Evolutionary conservation across 768 basidiomycete genomes (phyloP).

Genomic region (Rhizopogon rudus): DNA sequence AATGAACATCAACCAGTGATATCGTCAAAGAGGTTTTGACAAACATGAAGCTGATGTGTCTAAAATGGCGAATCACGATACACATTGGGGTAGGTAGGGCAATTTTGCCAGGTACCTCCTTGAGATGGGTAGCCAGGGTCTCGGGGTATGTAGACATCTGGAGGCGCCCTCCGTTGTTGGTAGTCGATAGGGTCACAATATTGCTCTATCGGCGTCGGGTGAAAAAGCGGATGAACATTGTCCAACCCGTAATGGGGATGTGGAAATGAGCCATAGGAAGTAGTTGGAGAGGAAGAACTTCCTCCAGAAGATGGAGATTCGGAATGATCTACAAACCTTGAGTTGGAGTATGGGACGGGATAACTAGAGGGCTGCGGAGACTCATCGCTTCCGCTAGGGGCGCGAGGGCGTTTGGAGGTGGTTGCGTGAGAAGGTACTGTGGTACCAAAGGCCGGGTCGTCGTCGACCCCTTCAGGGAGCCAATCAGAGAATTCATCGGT

Average conservation of each 20-base stretch:
- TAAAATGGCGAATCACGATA: neutral
- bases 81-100: neutral
- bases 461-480: conserved; percentile 8
- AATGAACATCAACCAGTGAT: neutral
- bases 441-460: conserved; percentile 6
- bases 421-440: conserved; percentile 4
- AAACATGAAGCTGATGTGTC: neutral
- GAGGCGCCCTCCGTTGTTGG: neutral
- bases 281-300: neutral
- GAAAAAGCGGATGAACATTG: neutral
- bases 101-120: neutral
- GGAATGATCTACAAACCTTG: neutral
- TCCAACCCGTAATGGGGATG: neutral
- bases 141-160: neutral
- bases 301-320: neutral
- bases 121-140: neutral
- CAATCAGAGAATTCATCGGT: conserved; percentile 9
- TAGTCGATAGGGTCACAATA: neutral
- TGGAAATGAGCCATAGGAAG: neutral
- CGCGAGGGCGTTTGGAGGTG: conserved; percentile 13
- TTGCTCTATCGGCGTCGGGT: neutral
- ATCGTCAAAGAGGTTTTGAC: neutral
- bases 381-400: neutral
- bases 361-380: neutral
- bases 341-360: neutral